Base-by-base conservation (phyloP, 441 rosid genomes). In the Eruca vesicaria region DNA sequence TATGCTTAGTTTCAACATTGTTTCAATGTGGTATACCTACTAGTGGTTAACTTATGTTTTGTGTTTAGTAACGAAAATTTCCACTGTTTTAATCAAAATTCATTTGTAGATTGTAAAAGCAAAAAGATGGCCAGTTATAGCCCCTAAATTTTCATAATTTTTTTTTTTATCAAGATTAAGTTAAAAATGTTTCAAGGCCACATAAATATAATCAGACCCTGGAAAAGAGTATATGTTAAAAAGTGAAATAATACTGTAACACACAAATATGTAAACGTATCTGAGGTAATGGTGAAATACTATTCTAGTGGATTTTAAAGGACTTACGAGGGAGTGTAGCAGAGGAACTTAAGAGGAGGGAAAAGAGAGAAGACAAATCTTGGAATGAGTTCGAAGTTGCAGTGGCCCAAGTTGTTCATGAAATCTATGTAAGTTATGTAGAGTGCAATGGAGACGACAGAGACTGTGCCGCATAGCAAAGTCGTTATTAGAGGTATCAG, bases 381-480 rank as follows among this genome's bases (percentile, higher is more conserved):
- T 0, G 95, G 91, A 32, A 85, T 35, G 78, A 85, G 59, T 81
- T 87, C 89, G 45, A 88, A 89, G 84, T 89, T 91, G 81, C 95
- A 88, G 18, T 89, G 95, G 3, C 95, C 95, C 90, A 87, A 65
- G 66, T 89, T 84, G 88, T 92, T 87, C 92, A 89, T 84, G 64
- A 87, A 85, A 63, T 87, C 93, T 14, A 89, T 38, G 74, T 69
- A 88, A 5, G 76, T 55, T 2, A 85, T 7, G 69, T 92, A 92
- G 8, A 73, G 53, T 7, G 19, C 0, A 0, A 73, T 0, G 12
- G 87, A 65, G 26, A 38, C 76, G 0, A 83, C 16, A 0, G 89
- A 88, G 0, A 75, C 55, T 1, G 59, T 87, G 50, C 50, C 50
- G 18, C 18, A 14, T 43, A 43, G 50, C 6, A 43, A 43, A n/a